A percentile compares a stretch with the other conserved stretches of the same genome.
Evolutionary conservation across 495 filamentous ascomycete genomes (phyloP).

Genomic region (Lophium mytilinum): DNA sequence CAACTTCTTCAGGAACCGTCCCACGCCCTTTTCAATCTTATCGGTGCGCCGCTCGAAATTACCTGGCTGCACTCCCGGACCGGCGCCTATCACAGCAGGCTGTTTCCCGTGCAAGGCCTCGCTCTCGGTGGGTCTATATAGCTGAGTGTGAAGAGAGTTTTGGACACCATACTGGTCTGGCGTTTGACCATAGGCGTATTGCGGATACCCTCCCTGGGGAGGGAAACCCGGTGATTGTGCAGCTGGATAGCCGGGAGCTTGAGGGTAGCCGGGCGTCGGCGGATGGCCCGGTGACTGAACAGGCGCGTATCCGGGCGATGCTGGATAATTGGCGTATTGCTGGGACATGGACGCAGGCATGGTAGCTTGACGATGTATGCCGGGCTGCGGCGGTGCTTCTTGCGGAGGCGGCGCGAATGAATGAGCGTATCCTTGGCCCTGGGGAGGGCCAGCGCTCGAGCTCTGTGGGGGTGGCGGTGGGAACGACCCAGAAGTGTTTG

Average conservation of each 20-base stretch:
- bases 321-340: constrained; percentile 28
- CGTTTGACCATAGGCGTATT: constrained; percentile 20
- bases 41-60: constrained; percentile 63
- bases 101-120: constrained; percentile 34
- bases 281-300: constrained; percentile 22
- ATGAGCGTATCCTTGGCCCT: constrained; percentile 10
- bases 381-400: constrained; percentile 21
- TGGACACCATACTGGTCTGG: constrained; percentile 58
- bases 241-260: constrained; percentile 6
- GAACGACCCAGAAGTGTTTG: constrained; percentile 17
- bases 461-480: constrained; percentile 19
- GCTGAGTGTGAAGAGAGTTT: constrained; percentile 40
- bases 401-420: constrained; percentile 25
- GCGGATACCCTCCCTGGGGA: constrained; percentile 14
- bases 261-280: constrained; percentile 24
- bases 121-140: constrained; percentile 64
- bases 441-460: constrained; percentile 10
- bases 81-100: constrained; percentile 11
- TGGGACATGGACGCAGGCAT: constrained; percentile 7
- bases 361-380: constrained; percentile 17
- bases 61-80: constrained; percentile 38
- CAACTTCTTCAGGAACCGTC: constrained; percentile 76
- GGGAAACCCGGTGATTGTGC: neutral
- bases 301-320: constrained; percentile 17
- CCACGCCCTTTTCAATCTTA: constrained; percentile 67